phyloP scores from a whole-genome alignment of 345 rosid species.

The Dipteronia sinensis region DNA sequence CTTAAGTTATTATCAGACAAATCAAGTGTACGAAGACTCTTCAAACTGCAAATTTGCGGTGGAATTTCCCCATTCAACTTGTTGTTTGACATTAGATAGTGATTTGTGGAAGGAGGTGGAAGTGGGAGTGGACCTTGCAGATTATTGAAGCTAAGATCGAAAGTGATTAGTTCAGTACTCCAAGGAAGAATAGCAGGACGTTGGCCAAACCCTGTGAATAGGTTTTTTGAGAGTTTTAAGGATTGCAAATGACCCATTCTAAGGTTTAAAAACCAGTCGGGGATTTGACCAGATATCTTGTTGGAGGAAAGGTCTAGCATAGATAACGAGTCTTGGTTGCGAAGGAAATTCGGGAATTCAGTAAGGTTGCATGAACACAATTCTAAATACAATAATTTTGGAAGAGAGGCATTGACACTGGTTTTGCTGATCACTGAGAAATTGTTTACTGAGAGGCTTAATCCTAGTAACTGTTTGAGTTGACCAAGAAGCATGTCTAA shows the following conservation, averaged over 20 bases:
- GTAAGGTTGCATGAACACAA: constrained; percentile 3
- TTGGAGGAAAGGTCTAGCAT: constrained; percentile 23
- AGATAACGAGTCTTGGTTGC: neutral
- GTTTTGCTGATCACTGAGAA: neutral
- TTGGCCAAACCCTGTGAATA: constrained; percentile 15
- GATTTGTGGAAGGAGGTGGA: neutral
- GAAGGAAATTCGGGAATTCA: constrained; percentile 36
- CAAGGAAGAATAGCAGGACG: neutral
- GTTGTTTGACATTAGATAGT: constrained; percentile 23
- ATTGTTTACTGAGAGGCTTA: constrained; percentile 8
- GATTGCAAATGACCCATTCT: neutral
- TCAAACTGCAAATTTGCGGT: constrained; percentile 16
- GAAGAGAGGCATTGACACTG: neutral
- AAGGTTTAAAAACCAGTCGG: neutral
- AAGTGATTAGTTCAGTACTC: neutral
- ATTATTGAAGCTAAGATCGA: neutral
- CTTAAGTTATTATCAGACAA: constrained; percentile 22
- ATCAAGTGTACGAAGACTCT: neutral
- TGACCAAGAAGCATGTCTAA: neutral
- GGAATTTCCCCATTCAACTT: constrained; percentile 20
- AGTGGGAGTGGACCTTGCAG: constrained; percentile 11
- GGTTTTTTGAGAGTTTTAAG: constrained; percentile 7
- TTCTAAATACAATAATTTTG: neutral
- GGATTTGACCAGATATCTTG: constrained; percentile 16
- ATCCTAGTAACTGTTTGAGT: neutral